Percentiles rank a stretch among this genome's conserved stretches.
Conservation (phyloP, 768 basidiomycete species). For the Lepiota venenata region DNA sequence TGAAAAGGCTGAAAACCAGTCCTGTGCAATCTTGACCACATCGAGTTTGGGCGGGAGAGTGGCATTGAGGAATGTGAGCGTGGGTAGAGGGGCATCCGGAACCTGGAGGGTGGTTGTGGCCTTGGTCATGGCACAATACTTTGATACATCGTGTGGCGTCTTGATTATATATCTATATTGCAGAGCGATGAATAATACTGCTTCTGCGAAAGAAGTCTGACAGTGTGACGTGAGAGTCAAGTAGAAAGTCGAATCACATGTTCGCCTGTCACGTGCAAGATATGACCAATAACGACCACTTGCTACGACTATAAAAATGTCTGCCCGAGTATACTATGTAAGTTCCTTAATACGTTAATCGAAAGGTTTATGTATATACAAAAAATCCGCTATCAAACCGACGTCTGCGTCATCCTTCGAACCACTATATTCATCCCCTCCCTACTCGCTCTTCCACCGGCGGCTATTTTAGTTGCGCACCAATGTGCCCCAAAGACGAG, state of each 20-base stretch:
- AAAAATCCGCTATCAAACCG: neutral
- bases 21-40: constrained; percentile 18
- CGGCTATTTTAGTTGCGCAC: constrained; percentile 25
- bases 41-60: constrained; percentile 18
- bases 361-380: too few relatives aligned
- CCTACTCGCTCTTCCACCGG: constrained; percentile 20
- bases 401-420: constrained; percentile 13
- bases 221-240: too few relatives aligned
- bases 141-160: neutral
- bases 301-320: too few relatives aligned
- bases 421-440: constrained; percentile 20
- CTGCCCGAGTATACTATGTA: too few relatives aligned
- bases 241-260: neutral
- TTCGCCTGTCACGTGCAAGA: constrained; percentile 2
- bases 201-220: too few relatives aligned
- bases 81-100: constrained; percentile 20
- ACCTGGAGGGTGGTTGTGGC: neutral
- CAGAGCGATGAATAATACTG: too few relatives aligned
- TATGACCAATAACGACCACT: constrained; percentile 10
- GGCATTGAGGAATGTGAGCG: constrained; percentile 23
- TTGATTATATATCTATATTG: too few relatives aligned
- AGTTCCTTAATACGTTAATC: too few relatives aligned
- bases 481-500: constrained; percentile 50
- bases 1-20: constrained; percentile 25
- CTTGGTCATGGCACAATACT: neutral